Evolutionary conservation across 768 basidiomycete genomes (phyloP).

Genomic region (Trametes meyenii): DNA sequence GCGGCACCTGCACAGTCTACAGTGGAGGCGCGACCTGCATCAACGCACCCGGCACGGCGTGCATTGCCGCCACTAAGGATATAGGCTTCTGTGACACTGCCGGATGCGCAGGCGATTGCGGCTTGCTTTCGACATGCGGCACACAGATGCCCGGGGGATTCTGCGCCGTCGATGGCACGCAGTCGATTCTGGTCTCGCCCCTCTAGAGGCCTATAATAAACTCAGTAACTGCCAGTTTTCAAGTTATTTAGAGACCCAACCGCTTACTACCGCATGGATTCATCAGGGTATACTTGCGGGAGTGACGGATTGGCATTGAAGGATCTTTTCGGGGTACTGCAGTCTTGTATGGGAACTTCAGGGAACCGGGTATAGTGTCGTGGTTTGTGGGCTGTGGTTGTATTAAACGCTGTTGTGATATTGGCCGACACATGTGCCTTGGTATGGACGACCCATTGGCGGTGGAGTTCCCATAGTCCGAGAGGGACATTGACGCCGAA

Average conservation of each 20-base stretch:
- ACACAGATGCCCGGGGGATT: slow-evolving; percentile 31
- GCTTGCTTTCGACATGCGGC: slow-evolving; percentile 28
- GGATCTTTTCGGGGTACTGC: no score
- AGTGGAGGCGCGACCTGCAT: slow-evolving; percentile 35
- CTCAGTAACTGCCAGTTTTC: background rate
- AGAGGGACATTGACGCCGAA: no score
- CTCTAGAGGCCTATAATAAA: background rate
- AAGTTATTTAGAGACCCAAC: background rate
- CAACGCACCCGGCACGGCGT: slow-evolving; percentile 33
- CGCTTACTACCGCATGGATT: background rate
- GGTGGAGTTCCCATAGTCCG: no score
- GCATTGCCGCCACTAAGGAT: slow-evolving; percentile 35
- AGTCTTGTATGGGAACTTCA: no score
- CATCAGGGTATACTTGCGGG: background rate
- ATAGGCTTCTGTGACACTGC: slow-evolving; percentile 35
- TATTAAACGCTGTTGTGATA: no score
- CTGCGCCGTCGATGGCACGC: slow-evolving; percentile 35
- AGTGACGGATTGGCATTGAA: no score
- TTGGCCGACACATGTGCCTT: no score
- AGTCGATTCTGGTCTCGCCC: slow-evolving; percentile 25
- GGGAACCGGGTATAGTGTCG: no score
- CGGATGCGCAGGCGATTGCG: slow-evolving; percentile 34
- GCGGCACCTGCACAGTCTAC: slow-evolving; percentile 38
- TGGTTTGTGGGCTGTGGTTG: no score
- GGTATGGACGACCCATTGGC: no score